These are phyloP conservation scores for Hymenoscyphus scutula DNA, from an alignment of 2,329 filamentous ascomycete genomes.

Conservation along the genomic window DNA sequence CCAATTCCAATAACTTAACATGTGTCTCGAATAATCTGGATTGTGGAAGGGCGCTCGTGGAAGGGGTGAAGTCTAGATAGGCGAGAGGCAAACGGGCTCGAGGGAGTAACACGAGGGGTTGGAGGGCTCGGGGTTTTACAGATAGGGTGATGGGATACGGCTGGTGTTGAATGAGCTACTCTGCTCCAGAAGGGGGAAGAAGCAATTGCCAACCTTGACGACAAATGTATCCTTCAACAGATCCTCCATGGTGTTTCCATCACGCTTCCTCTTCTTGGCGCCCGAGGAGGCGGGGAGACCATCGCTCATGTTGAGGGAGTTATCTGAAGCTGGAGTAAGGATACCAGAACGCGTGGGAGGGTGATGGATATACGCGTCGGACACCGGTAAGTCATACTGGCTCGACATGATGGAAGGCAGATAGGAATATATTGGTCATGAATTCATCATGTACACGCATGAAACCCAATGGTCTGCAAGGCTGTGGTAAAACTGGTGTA, in stretches of 20 bases:
- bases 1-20: conserved; percentile 62
- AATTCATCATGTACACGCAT: neutral
- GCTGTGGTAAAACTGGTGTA: neutral
- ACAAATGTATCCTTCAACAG: conserved; percentile 36
- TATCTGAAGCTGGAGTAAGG: conserved; percentile 34
- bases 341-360: conserved; percentile 31
- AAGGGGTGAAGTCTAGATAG: conserved; percentile 55
- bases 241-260: conserved; percentile 34
- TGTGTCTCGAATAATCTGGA: conserved; percentile 59
- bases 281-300: conserved; percentile 12
- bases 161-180: conserved; percentile 38
- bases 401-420: conserved; percentile 34
- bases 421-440: conserved; percentile 34
- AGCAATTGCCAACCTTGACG: conserved; percentile 33
- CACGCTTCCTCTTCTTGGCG: conserved; percentile 37
- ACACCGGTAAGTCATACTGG: conserved; percentile 28
- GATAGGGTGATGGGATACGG: conserved; percentile 54
- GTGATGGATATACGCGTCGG: conserved; percentile 30
- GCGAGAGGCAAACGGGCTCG: conserved; percentile 61
- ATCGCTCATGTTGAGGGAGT: conserved; percentile 26
- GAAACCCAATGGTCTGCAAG: neutral
- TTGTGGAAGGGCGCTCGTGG: conserved; percentile 49
- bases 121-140: conserved; percentile 53
- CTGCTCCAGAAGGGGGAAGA: conserved; percentile 2
- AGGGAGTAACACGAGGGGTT: conserved; percentile 61